Evolutionary conservation across 257 asterid species (phyloP), one percentile per base, ranked within the genome.

Genomic region (Phtheirospermum japonicum): DNA sequence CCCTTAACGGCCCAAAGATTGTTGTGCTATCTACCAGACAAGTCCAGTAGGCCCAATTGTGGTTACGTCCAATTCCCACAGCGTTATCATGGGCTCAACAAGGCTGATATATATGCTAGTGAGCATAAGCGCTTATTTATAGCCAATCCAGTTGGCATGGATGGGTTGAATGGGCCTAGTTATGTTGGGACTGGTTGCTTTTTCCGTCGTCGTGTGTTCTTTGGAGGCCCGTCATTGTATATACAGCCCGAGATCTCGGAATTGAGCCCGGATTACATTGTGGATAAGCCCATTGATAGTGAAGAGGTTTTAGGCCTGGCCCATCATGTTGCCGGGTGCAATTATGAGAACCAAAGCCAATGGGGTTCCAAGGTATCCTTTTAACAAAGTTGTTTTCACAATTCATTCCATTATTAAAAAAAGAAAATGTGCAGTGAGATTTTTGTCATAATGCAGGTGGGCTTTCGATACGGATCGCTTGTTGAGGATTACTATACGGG

Each of bases 301-400:
- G 58, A 37, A 7, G 73, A 65, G 9, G 57, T 75, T 26, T 49
- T 73, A 59, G 51, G 55, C 10, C 63, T 37, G 65, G 95, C 96
- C 56, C 78, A 82, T 66, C 82, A 34, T 32, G 87, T 90, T 55
- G 74, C 86, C 0, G 66, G 78, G 7, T 87, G 89, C 80, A 76
- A 67, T 20, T 87, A 75, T 60, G 97, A 90, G 71, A 50, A 64
- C 48, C 71, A 49, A 34, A 78, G 73, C 23, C 31, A 59, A 1
- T 90, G 96, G 97, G 95, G 97, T 33, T 79, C 83, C 10, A 70
- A 85, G 93, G 93, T 85, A 66, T 28, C n/a, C 10, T n/a, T n/a
- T 28, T 12, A 3, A 28, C 28, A 23, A 14, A 33, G 39, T 33
- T 33, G n/a, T n/a, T n/a, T n/a, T n/a, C n/a, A n/a, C n/a, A n/a